Evolutionary conservation across 2,329 filamentous ascomycete species (phyloP), one percentile per base, ranked within the genome.

Genomic region (Aquanectria penicillioides): DNA sequence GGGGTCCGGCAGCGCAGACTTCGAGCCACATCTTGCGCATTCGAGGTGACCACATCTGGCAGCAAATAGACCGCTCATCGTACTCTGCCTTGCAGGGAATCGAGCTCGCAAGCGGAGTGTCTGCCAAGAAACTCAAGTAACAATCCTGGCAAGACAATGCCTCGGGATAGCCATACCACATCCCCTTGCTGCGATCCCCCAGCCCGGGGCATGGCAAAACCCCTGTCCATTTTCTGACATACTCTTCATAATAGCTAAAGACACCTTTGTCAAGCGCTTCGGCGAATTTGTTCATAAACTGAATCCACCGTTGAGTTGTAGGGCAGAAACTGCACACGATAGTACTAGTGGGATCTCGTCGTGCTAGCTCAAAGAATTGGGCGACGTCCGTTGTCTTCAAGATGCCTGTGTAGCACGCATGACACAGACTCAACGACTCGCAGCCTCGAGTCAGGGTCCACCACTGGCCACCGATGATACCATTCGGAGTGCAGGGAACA

Each of bases 31-130:
- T 69, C 1, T 44, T 63, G n/a, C 77, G 75, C 75, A 78, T 78
- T 5, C 76, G 72, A 1, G 72, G 71, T 3, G 75, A 76, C 71
- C 75, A 78, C 6, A 78, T 66, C 28, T 74, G 73, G 43, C 77
- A 78, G 33, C 75, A 74, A 6, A 70, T 61, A 2, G 63, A 36
- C 0, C 66, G 63, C 11, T 70, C 61, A 10, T 75, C 67, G 5
- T 62, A 58, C 1, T 53, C 58, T 1, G 46, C 66, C 12, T 73
- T 71, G 34, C 76, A 57, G 0, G 69, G 65, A 17, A 76, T 54
- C 1, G 56, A 48, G 2, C 38, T 33, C 2, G 69, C 71, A 0
- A 77, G 61, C 0, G 62, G 17, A 1, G 74, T 74, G 11, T 71
- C 64, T 5, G 43, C 43, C 4, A 75, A 66, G 22, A 77, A 73